A percentile compares a stretch with the other conserved stretches of the same genome.
These are phyloP conservation scores for Nosema granulosis DNA, from an alignment of 371 early-diverging fungal genomes.

Conservation along the genomic window DNA sequence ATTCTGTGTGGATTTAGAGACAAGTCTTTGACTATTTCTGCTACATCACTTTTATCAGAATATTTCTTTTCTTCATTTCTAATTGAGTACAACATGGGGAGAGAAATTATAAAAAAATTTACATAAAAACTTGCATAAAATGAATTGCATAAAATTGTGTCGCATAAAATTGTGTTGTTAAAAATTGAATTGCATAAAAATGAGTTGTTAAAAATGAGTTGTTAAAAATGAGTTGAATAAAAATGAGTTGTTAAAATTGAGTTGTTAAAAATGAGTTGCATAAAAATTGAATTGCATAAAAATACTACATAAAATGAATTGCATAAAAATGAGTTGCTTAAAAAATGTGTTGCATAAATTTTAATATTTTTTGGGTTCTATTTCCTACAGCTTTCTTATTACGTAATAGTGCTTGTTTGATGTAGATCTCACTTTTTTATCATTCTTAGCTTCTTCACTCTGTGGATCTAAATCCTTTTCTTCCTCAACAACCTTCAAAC, in stretches of 20 bases:
- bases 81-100: conserved; percentile 56
- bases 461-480: neutral
- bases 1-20: conserved; percentile 33
- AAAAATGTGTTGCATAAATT: no score
- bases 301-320: neutral
- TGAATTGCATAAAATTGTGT: no score
- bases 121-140: neutral
- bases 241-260: no score
- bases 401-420: conserved; percentile 32
- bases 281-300: no score
- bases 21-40: conserved; percentile 44
- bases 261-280: no score
- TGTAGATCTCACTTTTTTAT: no score
- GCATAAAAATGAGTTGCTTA: no score
- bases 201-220: no score
- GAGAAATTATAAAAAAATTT: conserved; percentile 2
- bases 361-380: neutral
- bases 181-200: no score
- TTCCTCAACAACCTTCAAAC: conserved; percentile 1
- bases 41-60: conserved; percentile 49
- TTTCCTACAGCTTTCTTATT: conserved; percentile 20
- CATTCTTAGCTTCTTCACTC: neutral
- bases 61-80: conserved; percentile 63
- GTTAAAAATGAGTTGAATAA: no score
- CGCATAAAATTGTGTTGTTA: no score